These are phyloP conservation scores for Blastobotrys serpentis DNA, from an alignment of 1,139 yeast genomes.

Conservation along the genomic window DNA sequence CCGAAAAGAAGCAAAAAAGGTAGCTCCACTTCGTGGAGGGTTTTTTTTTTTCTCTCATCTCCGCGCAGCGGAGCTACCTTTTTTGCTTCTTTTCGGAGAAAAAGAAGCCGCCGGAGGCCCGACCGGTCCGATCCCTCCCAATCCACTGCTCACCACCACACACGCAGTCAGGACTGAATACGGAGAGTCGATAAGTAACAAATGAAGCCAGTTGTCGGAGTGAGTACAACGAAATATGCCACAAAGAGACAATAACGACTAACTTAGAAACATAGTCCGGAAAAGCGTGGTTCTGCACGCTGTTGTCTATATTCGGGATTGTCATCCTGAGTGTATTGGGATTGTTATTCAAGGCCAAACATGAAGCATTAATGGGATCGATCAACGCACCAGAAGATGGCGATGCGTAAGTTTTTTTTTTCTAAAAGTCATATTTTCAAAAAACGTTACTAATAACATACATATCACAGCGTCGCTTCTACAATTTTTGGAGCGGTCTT, in stretches of 20 bases:
- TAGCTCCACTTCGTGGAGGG: not conserved
- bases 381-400: conserved; percentile 90
- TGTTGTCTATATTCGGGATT: conserved; percentile 86
- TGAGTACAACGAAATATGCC: conserved; percentile 24
- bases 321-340: conserved; percentile 85
- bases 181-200: conserved; percentile 9
- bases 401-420: conserved; percentile 68
- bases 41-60: too few relatives aligned
- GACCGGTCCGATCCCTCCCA: too few relatives aligned
- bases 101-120: not conserved
- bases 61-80: too few relatives aligned
- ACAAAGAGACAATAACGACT: not conserved
- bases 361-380: conserved; percentile 92
- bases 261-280: conserved; percentile 52
- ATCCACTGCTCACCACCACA: too few relatives aligned
- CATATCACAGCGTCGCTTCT: conserved; percentile 73
- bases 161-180: too few relatives aligned
- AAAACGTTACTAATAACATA: too few relatives aligned
- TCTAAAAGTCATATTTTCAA: too few relatives aligned
- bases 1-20: not conserved
- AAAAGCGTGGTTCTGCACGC: conserved; percentile 93
- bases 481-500: conserved; percentile 88
- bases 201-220: conserved; percentile 43
- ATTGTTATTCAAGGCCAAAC: conserved; percentile 70
- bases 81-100: not conserved